Percentiles rank a stretch among this genome's conserved stretches.
Evolutionary conservation across 139 green algal species (phyloP).

Genomic region (Limnomonas spitsbergensis): DNA sequence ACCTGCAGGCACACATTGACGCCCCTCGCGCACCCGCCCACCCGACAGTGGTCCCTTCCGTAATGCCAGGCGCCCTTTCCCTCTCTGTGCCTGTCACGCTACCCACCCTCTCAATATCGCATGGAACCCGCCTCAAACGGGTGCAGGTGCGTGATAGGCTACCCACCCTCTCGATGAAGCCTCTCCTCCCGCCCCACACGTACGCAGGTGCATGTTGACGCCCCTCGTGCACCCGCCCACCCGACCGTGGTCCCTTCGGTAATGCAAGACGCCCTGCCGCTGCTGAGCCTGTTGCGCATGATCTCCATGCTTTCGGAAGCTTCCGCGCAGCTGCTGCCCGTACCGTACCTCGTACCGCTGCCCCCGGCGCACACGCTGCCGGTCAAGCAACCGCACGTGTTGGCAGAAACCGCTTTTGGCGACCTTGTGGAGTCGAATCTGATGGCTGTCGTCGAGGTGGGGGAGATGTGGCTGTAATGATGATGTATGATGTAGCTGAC

Average conservation of each 20-base stretch:
- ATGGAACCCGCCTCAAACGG: no score
- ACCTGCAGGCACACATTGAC: no score
- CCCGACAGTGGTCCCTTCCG: no score
- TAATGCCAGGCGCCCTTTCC: no score
- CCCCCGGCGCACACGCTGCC: slow-evolving; percentile 57
- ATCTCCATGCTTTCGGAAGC: slow-evolving; percentile 55
- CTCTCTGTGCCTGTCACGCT: no score
- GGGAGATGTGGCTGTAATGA: no score
- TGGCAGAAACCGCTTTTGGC: background rate
- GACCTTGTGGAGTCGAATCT: background rate
- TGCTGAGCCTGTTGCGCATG: slow-evolving; percentile 55
- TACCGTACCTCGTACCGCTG: slow-evolving; percentile 67
- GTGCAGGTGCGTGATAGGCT: no score
- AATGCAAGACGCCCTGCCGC: slow-evolving; percentile 71
- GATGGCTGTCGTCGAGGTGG: background rate
- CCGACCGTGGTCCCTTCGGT: slow-evolving; percentile 57
- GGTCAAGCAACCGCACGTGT: slow-evolving; percentile 51
- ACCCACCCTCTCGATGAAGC: no score
- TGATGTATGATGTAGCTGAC: background rate
- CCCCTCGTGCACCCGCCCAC: slow-evolving; percentile 39
- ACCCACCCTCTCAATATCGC: no score
- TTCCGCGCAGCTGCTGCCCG: slow-evolving; percentile 56
- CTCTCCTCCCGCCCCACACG: no score
- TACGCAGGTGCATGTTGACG: slow-evolving; percentile 28
- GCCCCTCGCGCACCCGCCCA: no score